These are phyloP conservation scores for Zygotorulaspora sp. DNA, from an alignment of 805 yeast genomes.

Conservation along the genomic window DNA sequence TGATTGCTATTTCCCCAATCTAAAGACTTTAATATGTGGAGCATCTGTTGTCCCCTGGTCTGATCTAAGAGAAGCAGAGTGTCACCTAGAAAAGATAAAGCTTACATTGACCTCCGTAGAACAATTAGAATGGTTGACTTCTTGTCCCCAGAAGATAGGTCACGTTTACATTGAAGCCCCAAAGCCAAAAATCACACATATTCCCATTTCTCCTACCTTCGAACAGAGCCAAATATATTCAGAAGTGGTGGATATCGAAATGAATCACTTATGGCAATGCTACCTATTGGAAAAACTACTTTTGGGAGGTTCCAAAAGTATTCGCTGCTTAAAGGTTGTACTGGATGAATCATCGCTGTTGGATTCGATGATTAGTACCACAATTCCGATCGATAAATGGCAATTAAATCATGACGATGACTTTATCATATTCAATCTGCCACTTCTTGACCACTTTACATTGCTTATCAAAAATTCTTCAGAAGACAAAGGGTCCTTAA, in stretches of 20 bases:
- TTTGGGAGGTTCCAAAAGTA: constrained; percentile 9
- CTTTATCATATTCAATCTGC: constrained; percentile 12
- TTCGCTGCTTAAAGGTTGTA: constrained; percentile 9
- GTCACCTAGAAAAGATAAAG: constrained; percentile 7
- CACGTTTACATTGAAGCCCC: constrained; percentile 6
- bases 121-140: constrained; percentile 22
- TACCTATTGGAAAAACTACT: constrained; percentile 18
- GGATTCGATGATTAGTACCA: constrained; percentile 10
- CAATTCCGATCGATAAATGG: constrained; percentile 3
- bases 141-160: constrained; percentile 13
- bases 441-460: constrained; percentile 10
- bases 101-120: constrained; percentile 15
- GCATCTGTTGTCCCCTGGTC: constrained; percentile 23
- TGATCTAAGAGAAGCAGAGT: constrained; percentile 11
- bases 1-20: constrained; percentile 19
- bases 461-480: constrained; percentile 2
- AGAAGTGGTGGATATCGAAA: constrained; percentile 6
- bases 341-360: constrained; percentile 13
- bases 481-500: background rate
- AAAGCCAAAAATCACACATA: constrained; percentile 5
- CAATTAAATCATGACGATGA: constrained; percentile 10
- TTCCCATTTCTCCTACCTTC: constrained; percentile 8
- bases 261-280: constrained; percentile 21
- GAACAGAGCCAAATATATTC: constrained; percentile 3
- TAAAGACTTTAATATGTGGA: constrained; percentile 14